phyloP scores from a whole-genome alignment of 1,284 basidiomycete species.

The Rhodotorula mucilaginosa region DNA sequence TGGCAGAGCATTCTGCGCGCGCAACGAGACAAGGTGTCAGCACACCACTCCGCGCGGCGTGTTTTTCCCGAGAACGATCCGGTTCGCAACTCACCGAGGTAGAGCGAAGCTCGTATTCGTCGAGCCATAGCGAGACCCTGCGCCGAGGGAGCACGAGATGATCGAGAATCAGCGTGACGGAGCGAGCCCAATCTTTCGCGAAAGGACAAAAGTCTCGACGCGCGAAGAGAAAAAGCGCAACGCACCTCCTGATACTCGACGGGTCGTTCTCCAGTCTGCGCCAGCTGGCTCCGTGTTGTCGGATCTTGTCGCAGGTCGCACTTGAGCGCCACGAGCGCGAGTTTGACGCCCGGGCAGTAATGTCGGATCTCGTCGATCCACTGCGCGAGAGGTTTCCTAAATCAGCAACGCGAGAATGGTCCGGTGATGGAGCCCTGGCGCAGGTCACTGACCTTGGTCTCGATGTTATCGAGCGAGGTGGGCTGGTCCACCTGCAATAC shows the following conservation, averaged over 20 bases:
- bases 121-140: slow-evolving; percentile 75
- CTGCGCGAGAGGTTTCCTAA: slow-evolving; percentile 49
- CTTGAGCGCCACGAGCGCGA: slow-evolving; percentile 87
- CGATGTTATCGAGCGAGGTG: slow-evolving; percentile 84
- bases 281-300: slow-evolving; percentile 64
- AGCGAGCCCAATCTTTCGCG: too few species aligned
- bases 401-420: background rate
- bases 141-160: background rate
- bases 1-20: slow-evolving; percentile 82
- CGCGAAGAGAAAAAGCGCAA: background rate
- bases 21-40: background rate
- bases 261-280: slow-evolving; percentile 63
- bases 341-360: slow-evolving; percentile 89
- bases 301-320: slow-evolving; percentile 86
- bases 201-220: too few species aligned
- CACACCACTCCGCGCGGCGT: background rate
- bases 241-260: slow-evolving; percentile 76
- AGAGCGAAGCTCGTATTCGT: slow-evolving; percentile 85
- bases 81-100: slow-evolving; percentile 64
- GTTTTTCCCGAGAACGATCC: background rate
- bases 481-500: slow-evolving; percentile 57
- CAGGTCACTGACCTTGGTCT: slow-evolving; percentile 66
- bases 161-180: background rate
- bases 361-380: slow-evolving; percentile 83
- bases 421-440: too few species aligned